Base-by-base conservation (phyloP, 352 stramenopile genomes). In the Globisporangium acanthophoron region DNA sequence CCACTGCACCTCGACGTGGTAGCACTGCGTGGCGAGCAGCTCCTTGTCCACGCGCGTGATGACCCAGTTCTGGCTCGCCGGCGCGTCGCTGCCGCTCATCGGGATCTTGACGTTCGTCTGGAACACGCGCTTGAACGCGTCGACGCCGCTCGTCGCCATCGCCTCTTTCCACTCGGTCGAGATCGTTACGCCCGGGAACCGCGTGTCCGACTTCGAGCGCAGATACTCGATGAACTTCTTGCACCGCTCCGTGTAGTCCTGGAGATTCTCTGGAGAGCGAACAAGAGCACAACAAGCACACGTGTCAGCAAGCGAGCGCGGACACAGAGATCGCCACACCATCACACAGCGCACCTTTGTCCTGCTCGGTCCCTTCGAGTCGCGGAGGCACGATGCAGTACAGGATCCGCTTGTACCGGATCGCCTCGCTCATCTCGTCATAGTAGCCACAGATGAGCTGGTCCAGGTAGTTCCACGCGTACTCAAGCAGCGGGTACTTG, bases 391-490 rank as follows among this genome's bases (percentile, higher is more conserved):
- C 62, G 40, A 94, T 67, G 52, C 79, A 90, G 56, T 81, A 90
- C 24, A 89, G 55, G 44, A 82, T 87, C 16, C 86, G 78, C 51
- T 91, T 91, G 58, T 90, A 92, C 24, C 85, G 83, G 40, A 88
- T 90, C 27, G 67, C 78, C 64, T 95, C 86, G 58, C 71, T 86
- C 84, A 95, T 95, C 37, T 90, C 77, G 59, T 93, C 86, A 24
- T 87, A 87, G 67, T 95, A 91, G 49, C 86, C 81, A 47, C 83
- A 95, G 21, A 95, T 88, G 31, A 95, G 64, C 56, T 93, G 82
- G 56, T 95, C 86, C 20, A 92, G 58, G 46, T 89, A 81, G 62
- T 95, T 95, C 86, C 86, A 95, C 46, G 85, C 69, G 66, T 95
- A 90, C 59, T 95, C 83, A 43, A 86, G 73, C 33, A 72, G 63